phyloP scores from a whole-genome alignment of 805 yeast genomes.

The Pichia nanzhaoensis region DNA sequence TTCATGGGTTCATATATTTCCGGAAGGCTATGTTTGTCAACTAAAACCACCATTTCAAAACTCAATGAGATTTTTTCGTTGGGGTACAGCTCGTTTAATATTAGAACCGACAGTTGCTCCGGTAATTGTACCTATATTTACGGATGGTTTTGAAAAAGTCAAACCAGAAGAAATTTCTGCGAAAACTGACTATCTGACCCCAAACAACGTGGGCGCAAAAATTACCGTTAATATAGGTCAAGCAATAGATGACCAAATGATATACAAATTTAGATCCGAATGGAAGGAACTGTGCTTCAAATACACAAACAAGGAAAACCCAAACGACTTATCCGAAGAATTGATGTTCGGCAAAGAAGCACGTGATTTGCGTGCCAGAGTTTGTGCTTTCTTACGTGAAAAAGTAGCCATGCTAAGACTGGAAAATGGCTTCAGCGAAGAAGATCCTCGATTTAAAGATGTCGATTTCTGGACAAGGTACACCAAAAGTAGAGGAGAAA shows the following conservation, averaged over 20 bases:
- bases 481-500: constrained; percentile 56
- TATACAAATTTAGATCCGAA: constrained; percentile 54
- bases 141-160: constrained; percentile 80
- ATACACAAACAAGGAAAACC: constrained; percentile 43
- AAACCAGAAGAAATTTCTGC: constrained; percentile 69
- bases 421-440: constrained; percentile 40
- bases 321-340: constrained; percentile 54
- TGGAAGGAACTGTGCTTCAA: constrained; percentile 63
- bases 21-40: constrained; percentile 92
- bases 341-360: constrained; percentile 62
- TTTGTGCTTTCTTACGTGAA: constrained; percentile 63
- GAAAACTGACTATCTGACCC: constrained; percentile 36
- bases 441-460: constrained; percentile 60
- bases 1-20: constrained; percentile 91
- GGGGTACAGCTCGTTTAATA: constrained; percentile 87
- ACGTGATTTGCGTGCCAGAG: constrained; percentile 53
- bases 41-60: constrained; percentile 68
- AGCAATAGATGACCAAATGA: constrained; percentile 52
- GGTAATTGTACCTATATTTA: constrained; percentile 77
- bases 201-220: constrained; percentile 59
- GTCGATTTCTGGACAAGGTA: constrained; percentile 72
- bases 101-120: constrained; percentile 82
- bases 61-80: constrained; percentile 90
- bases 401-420: constrained; percentile 47
- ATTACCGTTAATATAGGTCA: constrained; percentile 68